phyloP scores from a whole-genome alignment of 352 stramenopile species.

The Blastocystis sp. region DNA sequence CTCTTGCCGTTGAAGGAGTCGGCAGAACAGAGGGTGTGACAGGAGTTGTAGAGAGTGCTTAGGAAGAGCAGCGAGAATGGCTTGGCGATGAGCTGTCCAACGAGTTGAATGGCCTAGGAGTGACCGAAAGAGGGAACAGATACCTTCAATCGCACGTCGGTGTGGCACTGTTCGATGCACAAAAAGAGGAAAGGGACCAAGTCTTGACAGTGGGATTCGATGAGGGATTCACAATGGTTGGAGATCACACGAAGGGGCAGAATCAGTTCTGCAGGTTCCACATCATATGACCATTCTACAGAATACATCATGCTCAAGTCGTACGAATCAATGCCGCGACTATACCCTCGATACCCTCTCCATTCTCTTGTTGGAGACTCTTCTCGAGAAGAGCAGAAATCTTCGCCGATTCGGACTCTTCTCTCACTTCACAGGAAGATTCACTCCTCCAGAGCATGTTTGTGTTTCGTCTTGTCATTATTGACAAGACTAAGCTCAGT shows the following conservation, averaged over 20 bases:
- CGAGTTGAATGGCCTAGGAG: conserved; percentile 14
- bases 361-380: background rate
- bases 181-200: conserved; percentile 46
- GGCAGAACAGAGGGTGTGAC: conserved; percentile 36
- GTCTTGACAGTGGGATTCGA: background rate
- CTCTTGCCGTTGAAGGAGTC: background rate
- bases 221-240: background rate
- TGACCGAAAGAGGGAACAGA: background rate
- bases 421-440: background rate
- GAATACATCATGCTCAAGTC: background rate
- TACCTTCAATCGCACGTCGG: background rate
- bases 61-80: conserved; percentile 1
- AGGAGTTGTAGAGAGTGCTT: conserved; percentile 29
- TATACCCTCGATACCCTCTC: background rate
- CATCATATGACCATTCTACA: conserved; percentile 40
- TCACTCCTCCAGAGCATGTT: conserved; percentile 49
- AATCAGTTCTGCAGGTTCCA: conserved; percentile 19
- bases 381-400: conserved; percentile 1
- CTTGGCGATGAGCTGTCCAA: conserved; percentile 3
- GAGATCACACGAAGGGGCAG: conserved; percentile 10
- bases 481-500: conserved; percentile 25
- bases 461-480: background rate
- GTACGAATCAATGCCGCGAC: conserved; percentile 22
- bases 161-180: conserved; percentile 21
- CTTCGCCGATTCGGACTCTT: background rate